Base-by-base conservation (phyloP, 495 filamentous ascomycete genomes). In the Echria macrotheca region DNA sequence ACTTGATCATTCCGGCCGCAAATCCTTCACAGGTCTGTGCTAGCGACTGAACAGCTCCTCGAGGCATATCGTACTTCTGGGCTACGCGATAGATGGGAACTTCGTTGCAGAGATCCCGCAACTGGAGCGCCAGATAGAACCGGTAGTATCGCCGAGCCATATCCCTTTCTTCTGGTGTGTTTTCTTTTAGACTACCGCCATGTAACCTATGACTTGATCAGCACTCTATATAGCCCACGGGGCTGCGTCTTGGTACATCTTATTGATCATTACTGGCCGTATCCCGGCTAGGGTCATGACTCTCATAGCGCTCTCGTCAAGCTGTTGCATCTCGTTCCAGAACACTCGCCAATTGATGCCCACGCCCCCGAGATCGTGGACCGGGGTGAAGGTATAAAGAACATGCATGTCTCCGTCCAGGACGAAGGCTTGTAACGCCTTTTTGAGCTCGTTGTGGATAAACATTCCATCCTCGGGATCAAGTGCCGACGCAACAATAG, bases 391-490 rank as follows among this genome's bases (percentile, higher is more conserved):
- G 50, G 80, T 82, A 60, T 91, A 93, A 40, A 90, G 76, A 29
- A 89, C 74, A 57, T 93, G 87, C 83, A 93, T 83, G 39, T 93
- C 87, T 14, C 84, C 85, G 57, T 89, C 85, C 77, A 93, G 81
- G 14, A 89, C 87, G 49, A 93, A 93, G 5, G 81, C 84, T 39
- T 78, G 71, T 2, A 91, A 61, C 1, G 87, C 85, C 50, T 75
- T 72, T 48, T 72, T 72, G 45, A 91, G 69, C 56, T 91, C 87
- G 38, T 77, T 70, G 53, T 89, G 71, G 6, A 91, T 71, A 56
- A 89, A 91, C 0, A 88, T 62, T 2, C 87, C 87, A 57, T 91
- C 87, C 50, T 87, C 83, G 0, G 86, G 87, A 5, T 83, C 75
- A 26, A 93, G 73, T 0, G 80, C 79, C 1, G 87, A 87, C 3